Conservation (phyloP, 768 basidiomycete genomes). For the Neoboletus brunneissimus region DNA sequence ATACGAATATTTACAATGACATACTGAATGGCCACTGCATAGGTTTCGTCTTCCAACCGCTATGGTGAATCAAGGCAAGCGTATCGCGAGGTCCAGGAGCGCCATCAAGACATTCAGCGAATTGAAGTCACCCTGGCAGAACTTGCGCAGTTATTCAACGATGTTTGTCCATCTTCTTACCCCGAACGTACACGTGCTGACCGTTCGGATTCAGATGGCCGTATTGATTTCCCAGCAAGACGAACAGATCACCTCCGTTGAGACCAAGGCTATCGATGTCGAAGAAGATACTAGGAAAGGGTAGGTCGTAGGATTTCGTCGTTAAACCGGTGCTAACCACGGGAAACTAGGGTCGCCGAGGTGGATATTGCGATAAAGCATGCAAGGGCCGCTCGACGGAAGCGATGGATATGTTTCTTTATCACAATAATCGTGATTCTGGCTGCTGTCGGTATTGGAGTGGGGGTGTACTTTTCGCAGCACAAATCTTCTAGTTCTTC, state of each 20-base stretch:
- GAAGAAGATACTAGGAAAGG: constrained; percentile 68
- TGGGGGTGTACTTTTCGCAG: constrained; percentile 29
- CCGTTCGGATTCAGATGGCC: constrained; percentile 55
- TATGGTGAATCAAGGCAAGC: constrained; percentile 81
- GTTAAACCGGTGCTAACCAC: not conserved
- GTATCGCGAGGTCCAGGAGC: constrained; percentile 83
- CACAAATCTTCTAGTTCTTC: constrained; percentile 3
- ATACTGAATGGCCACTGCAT: not conserved
- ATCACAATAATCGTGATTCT: constrained; percentile 58
- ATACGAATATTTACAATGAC: not conserved
- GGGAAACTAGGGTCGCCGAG: constrained; percentile 48
- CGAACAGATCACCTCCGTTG: constrained; percentile 61
- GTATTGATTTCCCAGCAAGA: constrained; percentile 78
- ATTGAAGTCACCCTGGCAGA: constrained; percentile 89
- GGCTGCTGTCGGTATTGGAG: constrained; percentile 36
- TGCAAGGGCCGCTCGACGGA: constrained; percentile 69
- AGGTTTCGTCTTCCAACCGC: constrained; percentile 76
- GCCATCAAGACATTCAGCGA: constrained; percentile 80
- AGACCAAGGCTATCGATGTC: constrained; percentile 59
- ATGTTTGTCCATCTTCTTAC: constrained; percentile 44
- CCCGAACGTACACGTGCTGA: not conserved
- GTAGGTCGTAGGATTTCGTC: constrained; percentile 39
- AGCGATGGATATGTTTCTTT: constrained; percentile 84
- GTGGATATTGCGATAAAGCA: constrained; percentile 66
- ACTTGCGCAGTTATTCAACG: constrained; percentile 82